phyloP scores from a whole-genome alignment of 306 rosid species.

The Vicia villosa region DNA sequence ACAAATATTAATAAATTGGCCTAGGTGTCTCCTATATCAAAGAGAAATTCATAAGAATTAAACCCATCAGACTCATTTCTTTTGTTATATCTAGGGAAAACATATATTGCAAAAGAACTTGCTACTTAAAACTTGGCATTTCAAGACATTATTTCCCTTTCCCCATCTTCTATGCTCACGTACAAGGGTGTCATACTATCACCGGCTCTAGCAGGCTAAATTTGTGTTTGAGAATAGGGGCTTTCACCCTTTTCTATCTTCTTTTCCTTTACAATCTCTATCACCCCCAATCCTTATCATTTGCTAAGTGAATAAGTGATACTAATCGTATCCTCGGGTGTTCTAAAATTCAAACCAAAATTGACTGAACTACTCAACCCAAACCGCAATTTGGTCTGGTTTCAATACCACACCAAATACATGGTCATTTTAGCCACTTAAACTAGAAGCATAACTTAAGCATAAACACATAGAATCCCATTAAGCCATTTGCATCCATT shows the following conservation, averaged over 20 bases:
- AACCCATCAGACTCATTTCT: neutral
- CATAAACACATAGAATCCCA: neutral
- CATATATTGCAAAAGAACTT: neutral
- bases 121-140: neutral
- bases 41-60: constrained; percentile 21
- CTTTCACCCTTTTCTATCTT: neutral
- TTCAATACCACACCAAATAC: neutral
- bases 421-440: neutral
- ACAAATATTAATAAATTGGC: neutral
- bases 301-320: constrained; percentile 9
- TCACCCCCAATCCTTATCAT: neutral
- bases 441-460: constrained; percentile 4
- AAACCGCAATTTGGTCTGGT: neutral
- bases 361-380: neutral
- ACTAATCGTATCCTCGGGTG: neutral
- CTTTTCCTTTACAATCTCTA: neutral
- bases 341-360: constrained; percentile 8
- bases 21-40: constrained; percentile 4
- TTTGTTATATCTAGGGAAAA: neutral
- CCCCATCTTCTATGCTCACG: neutral
- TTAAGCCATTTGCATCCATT: neutral
- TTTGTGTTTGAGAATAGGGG: neutral
- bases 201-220: neutral
- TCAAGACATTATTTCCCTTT: neutral
- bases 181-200: neutral